Conservation (phyloP, 2,329 filamentous ascomycete genomes). For the Cadophora malorum region DNA sequence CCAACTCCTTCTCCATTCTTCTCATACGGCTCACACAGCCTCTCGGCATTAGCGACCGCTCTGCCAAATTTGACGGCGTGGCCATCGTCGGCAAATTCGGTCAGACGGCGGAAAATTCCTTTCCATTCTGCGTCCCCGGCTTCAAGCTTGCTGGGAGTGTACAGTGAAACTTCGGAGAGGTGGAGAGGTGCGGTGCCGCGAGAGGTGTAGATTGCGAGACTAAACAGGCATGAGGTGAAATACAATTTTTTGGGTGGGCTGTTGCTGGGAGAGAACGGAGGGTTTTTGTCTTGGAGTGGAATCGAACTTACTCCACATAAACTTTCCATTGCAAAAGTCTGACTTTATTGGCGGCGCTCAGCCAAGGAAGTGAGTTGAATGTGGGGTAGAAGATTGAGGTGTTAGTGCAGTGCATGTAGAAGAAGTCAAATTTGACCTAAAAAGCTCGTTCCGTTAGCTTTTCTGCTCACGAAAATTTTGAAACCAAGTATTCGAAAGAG, state of each 20-base stretch:
- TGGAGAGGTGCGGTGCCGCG: constrained; percentile 67
- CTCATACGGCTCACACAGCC: constrained; percentile 54
- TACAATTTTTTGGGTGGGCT: too few relatives aligned
- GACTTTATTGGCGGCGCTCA: constrained; percentile 64
- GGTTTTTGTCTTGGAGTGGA: neutral
- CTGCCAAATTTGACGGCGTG: constrained; percentile 80
- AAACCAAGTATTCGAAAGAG: neutral
- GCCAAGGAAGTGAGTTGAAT: constrained; percentile 67
- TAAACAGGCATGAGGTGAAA: neutral
- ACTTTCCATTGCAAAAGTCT: constrained; percentile 84
- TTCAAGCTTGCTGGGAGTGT: constrained; percentile 54
- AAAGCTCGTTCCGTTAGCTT: neutral
- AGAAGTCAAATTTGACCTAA: constrained; percentile 80
- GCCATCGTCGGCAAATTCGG: constrained; percentile 72
- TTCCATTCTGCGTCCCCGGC: constrained; percentile 40
- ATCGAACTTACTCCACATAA: constrained; percentile 59
- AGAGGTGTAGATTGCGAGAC: constrained; percentile 73
- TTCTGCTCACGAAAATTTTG: neutral
- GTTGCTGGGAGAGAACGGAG: neutral
- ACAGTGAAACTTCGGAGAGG: constrained; percentile 63
- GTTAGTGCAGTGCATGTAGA: constrained; percentile 80
- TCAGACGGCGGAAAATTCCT: constrained; percentile 56
- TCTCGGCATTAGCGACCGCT: constrained; percentile 69
- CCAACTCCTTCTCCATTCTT: constrained; percentile 53
- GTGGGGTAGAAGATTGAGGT: constrained; percentile 73